Evolutionary conservation across 345 rosid genomes (phyloP), one percentile per base, ranked within the genome.

Genomic region (Eucalyptus camaldulensis): DNA sequence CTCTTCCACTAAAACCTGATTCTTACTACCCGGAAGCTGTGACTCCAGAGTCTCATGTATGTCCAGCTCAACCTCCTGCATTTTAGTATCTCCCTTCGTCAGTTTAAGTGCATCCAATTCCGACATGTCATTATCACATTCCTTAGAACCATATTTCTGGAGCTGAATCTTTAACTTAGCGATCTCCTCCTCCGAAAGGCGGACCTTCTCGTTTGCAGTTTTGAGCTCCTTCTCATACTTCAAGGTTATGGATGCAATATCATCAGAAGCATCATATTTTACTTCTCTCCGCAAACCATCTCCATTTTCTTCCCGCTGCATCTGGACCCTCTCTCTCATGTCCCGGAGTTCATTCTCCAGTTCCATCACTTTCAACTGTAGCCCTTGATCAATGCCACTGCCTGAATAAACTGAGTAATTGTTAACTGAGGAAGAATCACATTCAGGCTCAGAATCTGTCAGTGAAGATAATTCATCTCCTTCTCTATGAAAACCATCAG

Each of bases 401-500:
- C 94, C 89, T 58, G 92, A 91, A 43, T 92, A 87, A 91, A 91
- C 92, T 4, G 94, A 93, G 91, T 92, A 94, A 91, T 95, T 95
- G 90, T 93, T 93, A 49, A 95, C 94, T 21, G 98, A 97, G 83
- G 96, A 96, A 89, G 94, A 93, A 88, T 95, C 97, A n/a, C 95
- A 95, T 89, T 96, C 98, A 0, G 91, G 53, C 44, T 96, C 99
- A 29, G 96, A 96, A 91, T 97, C 98, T 4, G 96, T 91, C 86
- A 91, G 45, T 33, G 95, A 95, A 88, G 95, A 94, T 31, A 94
- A 94, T 72, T 95, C 97, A 91, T 96, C 96, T 88, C 94, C 96
- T 90, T 94, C 97, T 92, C 92, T 95, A 87, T 89, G 93, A 87
- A 91, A 90, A 87, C 88, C 65, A 90, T 96, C 96, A 88, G 95